Conservation (phyloP, 1,284 basidiomycete genomes). For the Trametes versicolor region DNA sequence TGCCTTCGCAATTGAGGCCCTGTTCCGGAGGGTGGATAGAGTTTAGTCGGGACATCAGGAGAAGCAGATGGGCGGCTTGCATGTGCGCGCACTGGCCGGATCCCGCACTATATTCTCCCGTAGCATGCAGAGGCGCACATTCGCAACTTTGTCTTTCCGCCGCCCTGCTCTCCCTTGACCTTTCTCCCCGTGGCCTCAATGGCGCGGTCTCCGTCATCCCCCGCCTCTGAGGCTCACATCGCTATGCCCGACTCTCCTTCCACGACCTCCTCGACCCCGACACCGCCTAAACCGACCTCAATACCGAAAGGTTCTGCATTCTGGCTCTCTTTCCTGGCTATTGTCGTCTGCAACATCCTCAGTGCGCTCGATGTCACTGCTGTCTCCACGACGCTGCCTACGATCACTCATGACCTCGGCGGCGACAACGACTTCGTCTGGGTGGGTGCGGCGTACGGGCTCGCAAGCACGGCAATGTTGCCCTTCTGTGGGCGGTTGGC, state of each 20-base stretch:
- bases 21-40: neutral
- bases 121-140: neutral
- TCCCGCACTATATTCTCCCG: slow-evolving; percentile 7
- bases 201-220: slow-evolving; percentile 7
- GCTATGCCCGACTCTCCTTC: slow-evolving; percentile 23
- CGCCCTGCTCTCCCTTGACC: neutral
- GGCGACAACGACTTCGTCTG: slow-evolving; percentile 42
- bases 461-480: slow-evolving; percentile 40
- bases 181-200: slow-evolving; percentile 8
- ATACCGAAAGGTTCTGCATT: slow-evolving; percentile 33
- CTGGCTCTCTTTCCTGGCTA: slow-evolving; percentile 38
- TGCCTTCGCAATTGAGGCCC: neutral
- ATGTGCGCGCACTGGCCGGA: neutral
- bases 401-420: slow-evolving; percentile 43
- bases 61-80: slow-evolving; percentile 16
- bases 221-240: slow-evolving; percentile 23
- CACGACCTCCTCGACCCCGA: slow-evolving; percentile 3
- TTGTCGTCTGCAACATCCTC: slow-evolving; percentile 38
- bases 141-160: slow-evolving; percentile 12
- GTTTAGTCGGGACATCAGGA: slow-evolving; percentile 10
- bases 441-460: slow-evolving; percentile 40
- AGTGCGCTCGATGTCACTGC: slow-evolving; percentile 42
- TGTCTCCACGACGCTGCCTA: slow-evolving; percentile 46
- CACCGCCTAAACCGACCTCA: neutral
- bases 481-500: slow-evolving; percentile 44